Base-by-base conservation (phyloP, 345 rosid genomes). In the Corchorus olitorius region DNA sequence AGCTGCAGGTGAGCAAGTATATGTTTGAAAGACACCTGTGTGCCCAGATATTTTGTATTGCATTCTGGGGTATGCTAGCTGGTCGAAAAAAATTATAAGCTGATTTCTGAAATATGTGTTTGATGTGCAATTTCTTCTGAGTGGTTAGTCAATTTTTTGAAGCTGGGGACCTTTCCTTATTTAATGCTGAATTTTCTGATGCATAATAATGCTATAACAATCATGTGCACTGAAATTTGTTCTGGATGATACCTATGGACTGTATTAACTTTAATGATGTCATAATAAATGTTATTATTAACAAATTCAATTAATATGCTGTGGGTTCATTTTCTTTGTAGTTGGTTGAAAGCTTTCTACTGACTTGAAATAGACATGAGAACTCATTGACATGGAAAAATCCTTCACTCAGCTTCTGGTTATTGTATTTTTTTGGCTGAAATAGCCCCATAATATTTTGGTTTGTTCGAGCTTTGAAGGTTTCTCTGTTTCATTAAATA, bases 1-100 rank as follows among this genome's bases (percentile, higher is more conserved):
- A 80, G 98, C 98, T 50, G 99, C 94, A 91, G 99, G 97, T 94
- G 78, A 84, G 76, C 34, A 22, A 70, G 17, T 8, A 15, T 49
- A 33, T 70, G 45, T 50, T 49, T 16, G 9, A 33, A 52, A 80
- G 73, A 79, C 59, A 53, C 46, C 11, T 46, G 45, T 58, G 34
- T 50, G 46, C 45, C 16, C 27, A 34, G 52, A 17, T 9, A 22
- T 72, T 61, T 46, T 15, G 33, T 33, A 52, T 70, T 34, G 45
- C 17, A 49, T 69, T 69, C 41, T 15, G 58, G 16, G 59, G 14
- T 54, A 15, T 33, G 43, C 73, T 33, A 69, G 14, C 59, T 69
- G 59, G 59, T 34, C 27, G 59, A 69, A 55, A 67, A 58, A 20
- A 69, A 27, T 58, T 50, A 49, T 50, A 33, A 33, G 41, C 73